Conservation (phyloP, 257 asterid species). For the Mitragyna speciosa region DNA sequence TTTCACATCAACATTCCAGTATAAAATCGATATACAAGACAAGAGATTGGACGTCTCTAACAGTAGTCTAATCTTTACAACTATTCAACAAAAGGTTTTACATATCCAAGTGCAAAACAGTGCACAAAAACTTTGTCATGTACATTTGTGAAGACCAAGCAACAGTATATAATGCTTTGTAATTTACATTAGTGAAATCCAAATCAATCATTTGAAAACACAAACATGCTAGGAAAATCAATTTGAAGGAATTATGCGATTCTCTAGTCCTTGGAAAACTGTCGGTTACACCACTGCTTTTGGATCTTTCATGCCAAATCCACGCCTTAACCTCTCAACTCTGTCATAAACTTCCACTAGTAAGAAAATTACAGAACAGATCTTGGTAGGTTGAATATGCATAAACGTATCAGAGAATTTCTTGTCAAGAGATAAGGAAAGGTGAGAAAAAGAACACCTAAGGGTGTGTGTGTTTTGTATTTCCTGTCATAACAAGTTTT, state of each 20-base stretch:
- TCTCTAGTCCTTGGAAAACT: background rate
- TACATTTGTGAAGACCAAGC: too few relatives aligned
- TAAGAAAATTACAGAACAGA: constrained; percentile 13
- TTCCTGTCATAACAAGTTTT: background rate
- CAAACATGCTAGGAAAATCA: background rate
- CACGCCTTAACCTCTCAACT: constrained; percentile 74
- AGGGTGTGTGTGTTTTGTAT: background rate
- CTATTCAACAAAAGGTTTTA: background rate
- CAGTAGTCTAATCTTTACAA: background rate
- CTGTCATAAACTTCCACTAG: constrained; percentile 37
- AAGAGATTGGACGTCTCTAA: background rate
- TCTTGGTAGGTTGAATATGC: background rate
- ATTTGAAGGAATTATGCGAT: background rate
- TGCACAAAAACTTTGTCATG: background rate
- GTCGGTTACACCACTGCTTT: constrained; percentile 35
- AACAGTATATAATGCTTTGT: background rate
- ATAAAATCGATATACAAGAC: background rate
- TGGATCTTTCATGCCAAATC: constrained; percentile 82
- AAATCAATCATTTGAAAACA: background rate
- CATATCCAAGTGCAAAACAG: constrained; percentile 4
- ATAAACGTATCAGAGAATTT: background rate
- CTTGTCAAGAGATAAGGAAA: background rate
- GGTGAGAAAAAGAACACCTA: too few relatives aligned
- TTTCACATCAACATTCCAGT: background rate
- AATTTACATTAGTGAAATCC: background rate